phyloP scores from a whole-genome alignment of 805 yeast species.

The Pichia eremophila region DNA sequence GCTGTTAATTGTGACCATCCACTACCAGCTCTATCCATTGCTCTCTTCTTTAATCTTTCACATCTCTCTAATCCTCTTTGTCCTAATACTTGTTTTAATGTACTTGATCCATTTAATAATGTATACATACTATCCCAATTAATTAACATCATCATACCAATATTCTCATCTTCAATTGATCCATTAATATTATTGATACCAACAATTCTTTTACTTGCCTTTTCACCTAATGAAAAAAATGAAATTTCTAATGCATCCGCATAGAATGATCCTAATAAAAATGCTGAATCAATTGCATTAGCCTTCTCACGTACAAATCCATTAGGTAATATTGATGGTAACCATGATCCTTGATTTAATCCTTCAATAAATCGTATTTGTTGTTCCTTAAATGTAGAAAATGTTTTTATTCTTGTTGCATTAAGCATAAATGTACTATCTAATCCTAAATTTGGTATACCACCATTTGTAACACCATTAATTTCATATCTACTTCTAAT shows the following conservation, averaged over 20 bases:
- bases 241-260: conserved; percentile 76
- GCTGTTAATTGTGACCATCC: conserved; percentile 79
- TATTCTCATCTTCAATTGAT: conserved; percentile 34
- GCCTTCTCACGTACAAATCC: conserved; percentile 38
- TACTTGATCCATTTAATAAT: conserved; percentile 44
- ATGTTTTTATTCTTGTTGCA: conserved; percentile 54
- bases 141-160: conserved; percentile 65
- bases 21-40: conserved; percentile 57
- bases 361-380: conserved; percentile 39
- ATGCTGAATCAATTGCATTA: conserved; percentile 34
- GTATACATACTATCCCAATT: conserved; percentile 71
- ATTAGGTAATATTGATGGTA: conserved; percentile 51
- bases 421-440: conserved; percentile 45
- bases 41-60: conserved; percentile 62
- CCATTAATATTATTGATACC: conserved; percentile 15
- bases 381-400: conserved; percentile 53
- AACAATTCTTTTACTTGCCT: conserved; percentile 9
- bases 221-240: conserved; percentile 52
- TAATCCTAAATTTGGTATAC: conserved; percentile 13
- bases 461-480: conserved; percentile 51
- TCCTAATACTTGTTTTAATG: conserved; percentile 44
- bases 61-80: conserved; percentile 52
- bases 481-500: conserved; percentile 40
- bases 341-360: conserved; percentile 62
- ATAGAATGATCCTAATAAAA: conserved; percentile 53